These are phyloP conservation scores for Ogataea chonburiensis DNA, from an alignment of 805 yeast genomes.

Conservation along the genomic window DNA sequence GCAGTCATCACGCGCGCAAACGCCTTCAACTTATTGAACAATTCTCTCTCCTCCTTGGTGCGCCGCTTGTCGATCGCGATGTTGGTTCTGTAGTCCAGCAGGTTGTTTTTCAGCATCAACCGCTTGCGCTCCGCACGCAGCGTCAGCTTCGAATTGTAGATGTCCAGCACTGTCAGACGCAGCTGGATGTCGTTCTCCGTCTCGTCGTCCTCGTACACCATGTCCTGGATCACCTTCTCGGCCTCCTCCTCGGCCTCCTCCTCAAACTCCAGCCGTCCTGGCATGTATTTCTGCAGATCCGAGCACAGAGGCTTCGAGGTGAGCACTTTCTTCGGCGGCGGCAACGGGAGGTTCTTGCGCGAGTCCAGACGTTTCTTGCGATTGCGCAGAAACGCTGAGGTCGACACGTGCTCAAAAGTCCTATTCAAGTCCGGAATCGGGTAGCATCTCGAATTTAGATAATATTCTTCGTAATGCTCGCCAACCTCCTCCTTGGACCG, in stretches of 20 bases:
- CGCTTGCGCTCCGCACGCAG: conserved; percentile 93
- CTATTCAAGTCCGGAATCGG: conserved; percentile 88
- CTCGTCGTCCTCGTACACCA: conserved; percentile 94
- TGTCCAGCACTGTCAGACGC: conserved; percentile 82
- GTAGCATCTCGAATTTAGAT: conserved; percentile 66
- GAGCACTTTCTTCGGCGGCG: conserved; percentile 83
- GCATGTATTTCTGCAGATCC: conserved; percentile 97
- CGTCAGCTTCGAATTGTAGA: conserved; percentile 85
- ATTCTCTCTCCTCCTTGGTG: conserved; percentile 85
- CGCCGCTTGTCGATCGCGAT: conserved; percentile 82
- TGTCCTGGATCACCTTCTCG: conserved; percentile 88
- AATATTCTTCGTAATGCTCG: conserved; percentile 71
- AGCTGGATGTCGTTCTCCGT: conserved; percentile 83
- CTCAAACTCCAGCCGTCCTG: conserved; percentile 96
- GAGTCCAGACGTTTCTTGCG: conserved; percentile 72
- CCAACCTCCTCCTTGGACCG: conserved; percentile 90
- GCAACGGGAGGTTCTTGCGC: conserved; percentile 69
- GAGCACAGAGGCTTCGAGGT: conserved; percentile 96
- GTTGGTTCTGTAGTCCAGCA: conserved; percentile 82
- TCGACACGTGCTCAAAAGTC: conserved; percentile 60
- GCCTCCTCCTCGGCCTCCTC: conserved; percentile 97
- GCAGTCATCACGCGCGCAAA: conserved; percentile 79
- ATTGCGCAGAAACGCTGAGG: conserved; percentile 64
- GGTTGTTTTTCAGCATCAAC: conserved; percentile 65
- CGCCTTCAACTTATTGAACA: conserved; percentile 72